Base-by-base conservation (phyloP, 106 monocot species). In the Apostasia shenzhenica region DNA sequence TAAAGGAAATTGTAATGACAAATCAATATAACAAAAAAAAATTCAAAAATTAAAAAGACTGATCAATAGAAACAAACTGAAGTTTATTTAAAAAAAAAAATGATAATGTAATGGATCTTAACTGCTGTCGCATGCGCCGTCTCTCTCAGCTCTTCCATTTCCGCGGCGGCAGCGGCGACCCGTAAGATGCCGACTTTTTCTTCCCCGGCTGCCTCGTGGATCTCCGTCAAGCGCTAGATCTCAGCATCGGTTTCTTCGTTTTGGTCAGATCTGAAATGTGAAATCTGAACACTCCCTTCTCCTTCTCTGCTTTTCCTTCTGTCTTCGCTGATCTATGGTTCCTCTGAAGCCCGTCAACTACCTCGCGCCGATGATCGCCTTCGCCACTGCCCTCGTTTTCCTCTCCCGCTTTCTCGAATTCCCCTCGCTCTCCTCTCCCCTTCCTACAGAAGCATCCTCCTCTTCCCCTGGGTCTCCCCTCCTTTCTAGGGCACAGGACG, bases 321-420 rank as follows among this genome's bases (percentile, higher is more conserved):
- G 14, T 26, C 12, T 26, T 26, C 26, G 26, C 26, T 26, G 26
- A 26, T 48, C 57, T 10, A 79, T 79, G 79, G 53, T 69, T 48
- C 62, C 79, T n/a, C 70, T 72, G 47, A 86, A 80, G 48, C 73
- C 77, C 54, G 49, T 73, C 49, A 75, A 78, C 74, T 94, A 73
- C 77, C 44, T 77, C 49, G 79, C 71, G 1, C 81, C 84, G 14
- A 88, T 88, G 84, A 50, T 84, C 56, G 83, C 74, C 67, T 85
- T 84, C 76, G 54, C 70, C 47, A 61, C 78, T 45, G 48, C 83
- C 54, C 44, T 91, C 57, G 64, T 94, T 72, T 76, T 92, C 76
- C 75, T 92, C 68, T 74, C 81, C 72, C 77, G 43, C 14, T 66
- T 80, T 80, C 75, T 86, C 82, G 72, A 82, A 10, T 79, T 84